Evolutionary conservation across 257 asterid species (phyloP), one percentile per base, ranked within the genome.

Genomic region (Craterostigma plantagineum): DNA sequence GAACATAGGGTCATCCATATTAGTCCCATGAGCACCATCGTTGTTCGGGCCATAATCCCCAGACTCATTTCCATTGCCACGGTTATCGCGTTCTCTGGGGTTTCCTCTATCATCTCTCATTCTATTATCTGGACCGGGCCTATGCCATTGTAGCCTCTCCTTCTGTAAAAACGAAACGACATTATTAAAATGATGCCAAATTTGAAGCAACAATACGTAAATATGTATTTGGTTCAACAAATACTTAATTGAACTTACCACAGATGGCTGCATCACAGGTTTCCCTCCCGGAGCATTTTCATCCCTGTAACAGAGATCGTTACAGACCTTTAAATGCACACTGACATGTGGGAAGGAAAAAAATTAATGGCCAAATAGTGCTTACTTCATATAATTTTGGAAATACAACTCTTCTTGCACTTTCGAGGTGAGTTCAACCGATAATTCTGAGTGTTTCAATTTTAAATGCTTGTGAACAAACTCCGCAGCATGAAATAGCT

Each of bases 401-500:
- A 74, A 64, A 61, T 90, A 90, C 63, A 90, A 48, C 62, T 90
- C 95, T 56, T 90, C 94, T 45, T 91, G 81, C 56, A 90, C 79
- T 83, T 90, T 90, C 14, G 81, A 56, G n/a, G 86, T 79, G 49
- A 68, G 53, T 43, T 90, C 98, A 62, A 67, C 48, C 42, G 70
- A 75, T 44, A 79, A 76, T 33, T 90, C 98, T 9, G 87, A 61
- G 55, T 90, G 98, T 63, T 90, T 90, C 75, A 90, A 65, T 72
- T 90, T 90, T 33, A 90, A 72, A 68, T 90, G 98, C 45, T 90
- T 90, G 52, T 70, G 79, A 35, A 90, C 98, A 49, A 79, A 90
- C 73, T 90, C 98, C 4, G 92, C 60, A 30, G 98, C 95, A 62
- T 90, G 98, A 63, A 90, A 90, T 62, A 90, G 92, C 67, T 90